Base-by-base conservation (phyloP, 305 asterid species). In the Solanum hybrid region DNA sequence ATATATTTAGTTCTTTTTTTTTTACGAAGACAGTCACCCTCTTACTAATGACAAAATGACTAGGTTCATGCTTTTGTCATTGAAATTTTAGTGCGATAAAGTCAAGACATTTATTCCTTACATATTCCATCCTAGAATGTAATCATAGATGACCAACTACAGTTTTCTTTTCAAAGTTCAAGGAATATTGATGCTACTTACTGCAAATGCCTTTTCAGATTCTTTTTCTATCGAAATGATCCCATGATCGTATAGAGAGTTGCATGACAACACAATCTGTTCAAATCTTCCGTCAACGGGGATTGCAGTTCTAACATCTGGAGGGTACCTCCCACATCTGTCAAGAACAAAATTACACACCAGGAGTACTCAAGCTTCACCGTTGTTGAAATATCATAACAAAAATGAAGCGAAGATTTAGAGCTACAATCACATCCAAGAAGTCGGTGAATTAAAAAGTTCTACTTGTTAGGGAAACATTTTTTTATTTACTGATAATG, bases 201-300 rank as follows among this genome's bases (percentile, higher is more conserved):
- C 98, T 91, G 93, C 92, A 89, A 97, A 90, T 72, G 98, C 99
- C 92, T 92, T 94, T 88, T 93, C 95, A 79, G 99, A 93, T 93
- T 97, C 98, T 92, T 95, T 91, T 92, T 96, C 96, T 51, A 96
- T 96, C 99, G 98, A 96, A 38, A 96, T 84, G 90, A 97, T 97
- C 88, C 95, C 98, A 92, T 97, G 99, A 93, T 97, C 99, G 32
- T 97, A 92, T 51, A 96, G 96, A 78, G 97, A 97, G 33, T 97
- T 95, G 95, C 97, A 93, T 24, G 99, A 96, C 90, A 97, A 93
- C 65, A 97, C 98, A 27, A 97, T 96, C 89, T 97, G 99, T 90
- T 97, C 98, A 51, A 97, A 97, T 91, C 99, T 95, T 91, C 98
- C 99, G 45, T 97, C 98, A 90, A 97, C 99, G 1, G 99, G 99